A percentile compares a stretch with the other conserved stretches of the same genome.
Conservation (phyloP, 2,329 filamentous ascomycete species). For the Alternaria tenuissima region DNA sequence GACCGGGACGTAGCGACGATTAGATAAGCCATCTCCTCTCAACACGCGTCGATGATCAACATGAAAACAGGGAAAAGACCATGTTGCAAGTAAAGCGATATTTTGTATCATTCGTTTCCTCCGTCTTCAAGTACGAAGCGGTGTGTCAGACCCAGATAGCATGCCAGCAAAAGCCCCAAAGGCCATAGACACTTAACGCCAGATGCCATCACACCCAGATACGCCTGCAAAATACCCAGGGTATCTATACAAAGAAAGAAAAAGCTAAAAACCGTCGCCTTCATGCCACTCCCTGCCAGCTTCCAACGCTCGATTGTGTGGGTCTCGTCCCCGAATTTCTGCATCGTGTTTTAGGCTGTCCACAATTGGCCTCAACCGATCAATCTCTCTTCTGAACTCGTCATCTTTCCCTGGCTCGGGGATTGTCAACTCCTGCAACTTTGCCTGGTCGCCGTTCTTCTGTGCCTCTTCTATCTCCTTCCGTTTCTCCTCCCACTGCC, state of each 20-base stretch:
- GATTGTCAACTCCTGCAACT: constrained; percentile 41
- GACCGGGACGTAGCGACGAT: constrained; percentile 10
- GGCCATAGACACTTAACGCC: neutral
- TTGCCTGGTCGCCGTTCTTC: constrained; percentile 35
- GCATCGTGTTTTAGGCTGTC: constrained; percentile 55
- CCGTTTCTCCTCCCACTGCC: constrained; percentile 52
- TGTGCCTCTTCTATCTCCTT: constrained; percentile 48
- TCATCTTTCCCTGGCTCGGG: constrained; percentile 55
- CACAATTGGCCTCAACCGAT: constrained; percentile 54
- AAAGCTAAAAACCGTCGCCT: constrained; percentile 62
- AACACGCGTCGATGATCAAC: neutral
- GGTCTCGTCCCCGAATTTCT: constrained; percentile 60
- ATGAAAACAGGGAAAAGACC: neutral
- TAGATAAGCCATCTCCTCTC: constrained; percentile 15
- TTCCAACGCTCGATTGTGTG: constrained; percentile 61
- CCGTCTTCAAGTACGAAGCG: neutral
- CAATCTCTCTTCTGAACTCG: constrained; percentile 56
- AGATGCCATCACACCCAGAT: neutral
- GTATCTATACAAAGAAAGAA: neutral
- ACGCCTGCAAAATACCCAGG: constrained; percentile 3
- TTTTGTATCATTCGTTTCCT: neutral
- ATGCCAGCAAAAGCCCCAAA: neutral
- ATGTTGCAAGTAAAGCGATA: neutral
- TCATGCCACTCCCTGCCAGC: constrained; percentile 63
- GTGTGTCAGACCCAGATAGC: neutral